A percentile compares a stretch with the other conserved stretches of the same genome.
phyloP scores from a whole-genome alignment of 169 alveolate species.

The Plasmodium yoelii region DNA sequence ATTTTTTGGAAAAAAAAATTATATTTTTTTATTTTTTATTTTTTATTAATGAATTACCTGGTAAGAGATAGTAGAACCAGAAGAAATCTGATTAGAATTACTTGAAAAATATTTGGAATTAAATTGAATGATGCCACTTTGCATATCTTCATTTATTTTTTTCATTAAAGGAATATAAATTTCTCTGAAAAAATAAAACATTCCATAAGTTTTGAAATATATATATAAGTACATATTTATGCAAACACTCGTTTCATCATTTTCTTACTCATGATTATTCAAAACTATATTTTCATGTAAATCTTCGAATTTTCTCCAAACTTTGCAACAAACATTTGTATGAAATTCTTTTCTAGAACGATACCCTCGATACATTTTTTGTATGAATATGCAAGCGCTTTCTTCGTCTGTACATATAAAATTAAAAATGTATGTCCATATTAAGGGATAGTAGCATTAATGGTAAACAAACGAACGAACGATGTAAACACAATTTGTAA shows the following conservation, averaged over 20 bases:
- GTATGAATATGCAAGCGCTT: slow-evolving; percentile 57
- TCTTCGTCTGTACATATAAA: slow-evolving; percentile 16
- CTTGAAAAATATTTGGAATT: slow-evolving; percentile 45
- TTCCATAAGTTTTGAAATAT: background rate
- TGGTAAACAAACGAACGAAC: too few relatives aligned
- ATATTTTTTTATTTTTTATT: too few relatives aligned
- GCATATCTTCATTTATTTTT: slow-evolving; percentile 35
- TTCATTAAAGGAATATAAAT: slow-evolving; percentile 64
- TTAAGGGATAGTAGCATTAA: too few relatives aligned
- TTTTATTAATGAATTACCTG: background rate
- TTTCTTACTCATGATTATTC: slow-evolving; percentile 51
- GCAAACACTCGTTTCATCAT: background rate
- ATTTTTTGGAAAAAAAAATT: too few relatives aligned
- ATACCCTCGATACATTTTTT: slow-evolving; percentile 37
- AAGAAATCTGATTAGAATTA: slow-evolving; percentile 55
- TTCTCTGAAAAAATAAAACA: slow-evolving; percentile 15
- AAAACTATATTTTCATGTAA: slow-evolving; percentile 57
- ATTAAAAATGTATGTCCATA: background rate
- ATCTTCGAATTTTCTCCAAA: slow-evolving; percentile 68
- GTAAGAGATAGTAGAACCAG: slow-evolving; percentile 39
- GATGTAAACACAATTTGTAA: too few relatives aligned
- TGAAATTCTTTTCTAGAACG: slow-evolving; percentile 41
- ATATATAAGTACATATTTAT: background rate
- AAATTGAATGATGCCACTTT: slow-evolving; percentile 45
- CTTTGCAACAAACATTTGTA: slow-evolving; percentile 19